Percentiles rank a stretch among this genome's conserved stretches.
Evolutionary conservation across 23 red algal species (phyloP).

Genomic region (Gracilaria gracilis): DNA sequence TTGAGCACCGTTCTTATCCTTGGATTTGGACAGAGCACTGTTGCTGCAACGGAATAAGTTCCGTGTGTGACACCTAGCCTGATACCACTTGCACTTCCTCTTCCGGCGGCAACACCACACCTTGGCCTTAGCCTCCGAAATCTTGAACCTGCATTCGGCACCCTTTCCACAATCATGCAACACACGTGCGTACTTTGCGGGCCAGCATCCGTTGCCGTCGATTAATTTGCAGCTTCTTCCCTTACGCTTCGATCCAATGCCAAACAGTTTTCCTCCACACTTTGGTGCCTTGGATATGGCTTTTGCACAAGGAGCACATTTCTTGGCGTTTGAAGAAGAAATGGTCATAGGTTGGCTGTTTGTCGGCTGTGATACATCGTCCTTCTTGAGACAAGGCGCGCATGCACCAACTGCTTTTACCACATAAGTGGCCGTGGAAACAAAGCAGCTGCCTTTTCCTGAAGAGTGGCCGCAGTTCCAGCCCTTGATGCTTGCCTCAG

Average conservation of each 20-base stretch:
- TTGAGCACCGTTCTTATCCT: constrained; percentile 28
- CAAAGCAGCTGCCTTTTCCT: constrained; percentile 20
- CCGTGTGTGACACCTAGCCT: neutral
- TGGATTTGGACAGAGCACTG: constrained; percentile 6
- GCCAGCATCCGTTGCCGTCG: constrained; percentile 30
- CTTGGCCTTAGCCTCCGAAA: constrained; percentile 25
- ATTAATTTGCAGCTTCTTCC: constrained; percentile 26
- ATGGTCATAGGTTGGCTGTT: neutral
- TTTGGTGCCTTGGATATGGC: neutral
- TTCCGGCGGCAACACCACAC: constrained; percentile 16
- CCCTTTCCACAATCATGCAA: constrained; percentile 27
- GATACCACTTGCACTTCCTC: constrained; percentile 8
- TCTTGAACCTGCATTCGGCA: constrained; percentile 13
- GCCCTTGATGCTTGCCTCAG: neutral
- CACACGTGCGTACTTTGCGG: neutral
- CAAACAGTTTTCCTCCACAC: constrained; percentile 28
- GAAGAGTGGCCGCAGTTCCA: constrained; percentile 37
- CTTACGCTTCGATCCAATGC: constrained; percentile 17
- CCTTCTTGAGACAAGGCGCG: neutral
- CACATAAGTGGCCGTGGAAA: neutral
- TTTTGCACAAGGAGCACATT: constrained; percentile 24
- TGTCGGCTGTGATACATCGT: constrained; percentile 3
- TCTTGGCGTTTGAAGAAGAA: neutral
- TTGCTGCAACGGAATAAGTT: constrained; percentile 34
- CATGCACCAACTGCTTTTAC: neutral